Evolutionary conservation across 1,139 yeast genomes (phyloP).

Genomic region (Sugiyamaella novakii): DNA sequence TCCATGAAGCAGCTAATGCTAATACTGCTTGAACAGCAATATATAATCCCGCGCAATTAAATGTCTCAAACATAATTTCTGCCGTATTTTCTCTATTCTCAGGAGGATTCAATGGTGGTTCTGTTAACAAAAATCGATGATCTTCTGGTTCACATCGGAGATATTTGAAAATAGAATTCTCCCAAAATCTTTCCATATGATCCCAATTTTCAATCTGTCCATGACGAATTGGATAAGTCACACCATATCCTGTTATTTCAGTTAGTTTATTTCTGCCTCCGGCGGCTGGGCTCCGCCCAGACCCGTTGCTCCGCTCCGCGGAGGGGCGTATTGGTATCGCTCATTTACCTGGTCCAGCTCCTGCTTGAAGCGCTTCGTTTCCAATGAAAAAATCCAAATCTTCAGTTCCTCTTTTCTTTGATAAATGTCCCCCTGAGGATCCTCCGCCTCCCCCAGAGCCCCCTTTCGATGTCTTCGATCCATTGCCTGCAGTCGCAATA

Average conservation of each 20-base stretch:
- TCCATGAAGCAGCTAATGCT: slow-evolving; percentile 99
- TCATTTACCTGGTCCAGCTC: slow-evolving; percentile 65
- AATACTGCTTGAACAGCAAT: slow-evolving; percentile 98
- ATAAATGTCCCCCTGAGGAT: slow-evolving; percentile 46
- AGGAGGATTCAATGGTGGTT: slow-evolving; percentile 98
- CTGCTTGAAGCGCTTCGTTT: slow-evolving; percentile 87
- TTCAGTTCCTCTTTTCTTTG: slow-evolving; percentile 85
- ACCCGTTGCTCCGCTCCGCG: slow-evolving; percentile 1
- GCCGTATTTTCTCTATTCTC: slow-evolving; percentile 98
- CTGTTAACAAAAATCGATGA: slow-evolving; percentile 91
- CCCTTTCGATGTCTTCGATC: slow-evolving; percentile 43
- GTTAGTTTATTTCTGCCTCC: neutral
- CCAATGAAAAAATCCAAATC: slow-evolving; percentile 96
- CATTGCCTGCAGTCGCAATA: slow-evolving; percentile 71
- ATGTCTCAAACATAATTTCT: slow-evolving; percentile 97
- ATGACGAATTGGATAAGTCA: slow-evolving; percentile 91
- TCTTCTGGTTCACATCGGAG: slow-evolving; percentile 98
- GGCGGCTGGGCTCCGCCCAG: slow-evolving; percentile 5
- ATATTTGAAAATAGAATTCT: slow-evolving; percentile 91
- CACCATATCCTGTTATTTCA: slow-evolving; percentile 59
- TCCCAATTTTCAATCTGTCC: slow-evolving; percentile 99
- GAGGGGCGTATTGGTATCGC: neutral
- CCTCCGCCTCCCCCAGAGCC: slow-evolving; percentile 32
- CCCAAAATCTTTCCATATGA: slow-evolving; percentile 99
- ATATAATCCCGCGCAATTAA: slow-evolving; percentile 97